These are phyloP conservation scores for Candida corydali DNA, from an alignment of 805 yeast species.

Conservation along the genomic window DNA sequence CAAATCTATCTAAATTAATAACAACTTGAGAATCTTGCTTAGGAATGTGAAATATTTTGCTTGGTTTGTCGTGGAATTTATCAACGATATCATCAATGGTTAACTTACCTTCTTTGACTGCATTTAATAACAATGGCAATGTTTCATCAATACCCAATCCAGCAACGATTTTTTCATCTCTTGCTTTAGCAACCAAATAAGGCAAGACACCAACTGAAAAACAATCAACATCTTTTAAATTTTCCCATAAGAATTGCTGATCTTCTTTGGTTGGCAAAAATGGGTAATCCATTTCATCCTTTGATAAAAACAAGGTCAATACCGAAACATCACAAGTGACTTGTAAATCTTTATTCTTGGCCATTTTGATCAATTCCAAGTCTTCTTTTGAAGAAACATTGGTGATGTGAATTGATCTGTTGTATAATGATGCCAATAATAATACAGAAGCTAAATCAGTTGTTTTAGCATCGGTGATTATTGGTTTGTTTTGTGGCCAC, in stretches of 20 bases:
- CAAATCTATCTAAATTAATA: constrained; percentile 72
- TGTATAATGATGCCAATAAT: constrained; percentile 82
- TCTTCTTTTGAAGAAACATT: constrained; percentile 80
- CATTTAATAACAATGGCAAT: constrained; percentile 75
- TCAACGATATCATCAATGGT: constrained; percentile 67
- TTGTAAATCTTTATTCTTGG: constrained; percentile 73
- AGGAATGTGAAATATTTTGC: constrained; percentile 75
- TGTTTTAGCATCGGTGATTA: constrained; percentile 87
- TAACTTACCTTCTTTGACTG: constrained; percentile 69
- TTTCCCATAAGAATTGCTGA: constrained; percentile 78
- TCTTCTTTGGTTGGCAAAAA: constrained; percentile 80
- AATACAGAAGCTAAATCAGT: constrained; percentile 91
- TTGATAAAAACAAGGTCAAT: constrained; percentile 71
- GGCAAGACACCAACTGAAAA: constrained; percentile 85
- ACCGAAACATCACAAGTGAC: constrained; percentile 91
- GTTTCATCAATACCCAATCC: constrained; percentile 81
- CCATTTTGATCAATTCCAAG: constrained; percentile 75
- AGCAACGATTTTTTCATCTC: constrained; percentile 56
- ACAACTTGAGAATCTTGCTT: constrained; percentile 78
- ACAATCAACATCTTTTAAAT: constrained; percentile 70
- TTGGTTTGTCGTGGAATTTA: constrained; percentile 79
- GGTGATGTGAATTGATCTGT: constrained; percentile 81
- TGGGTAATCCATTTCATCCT: constrained; percentile 62
- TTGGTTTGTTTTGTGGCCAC: constrained; percentile 84
- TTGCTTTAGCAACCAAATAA: constrained; percentile 60